A percentile compares a stretch with the other conserved stretches of the same genome.
phyloP scores from a whole-genome alignment of 2,329 filamentous ascomycete genomes.

The Fusarium odoratissimum region DNA sequence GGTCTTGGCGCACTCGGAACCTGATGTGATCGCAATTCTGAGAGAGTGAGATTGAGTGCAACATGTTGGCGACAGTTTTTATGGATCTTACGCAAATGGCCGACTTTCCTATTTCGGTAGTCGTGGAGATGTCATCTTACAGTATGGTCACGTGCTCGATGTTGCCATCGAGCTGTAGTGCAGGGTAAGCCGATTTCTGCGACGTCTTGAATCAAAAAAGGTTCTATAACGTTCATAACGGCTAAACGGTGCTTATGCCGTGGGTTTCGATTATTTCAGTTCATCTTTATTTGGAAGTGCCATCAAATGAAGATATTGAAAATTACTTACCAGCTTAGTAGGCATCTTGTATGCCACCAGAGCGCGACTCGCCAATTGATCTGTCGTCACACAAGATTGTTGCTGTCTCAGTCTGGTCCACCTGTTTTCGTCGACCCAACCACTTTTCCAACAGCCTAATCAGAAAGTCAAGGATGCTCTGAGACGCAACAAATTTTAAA shows the following conservation, averaged over 20 bases:
- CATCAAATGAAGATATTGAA: not conserved
- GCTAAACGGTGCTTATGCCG: not conserved
- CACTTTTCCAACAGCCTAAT: not conserved
- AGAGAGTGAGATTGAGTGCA: not conserved
- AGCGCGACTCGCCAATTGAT: not conserved
- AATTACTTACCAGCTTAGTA: not conserved
- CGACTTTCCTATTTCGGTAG: conserved; percentile 22
- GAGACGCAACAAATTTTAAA: not conserved
- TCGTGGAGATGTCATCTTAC: not conserved
- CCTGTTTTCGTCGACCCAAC: not conserved
- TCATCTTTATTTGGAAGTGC: not conserved
- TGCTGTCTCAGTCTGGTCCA: not conserved
- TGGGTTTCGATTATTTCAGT: not conserved
- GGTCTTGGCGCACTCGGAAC: not conserved
- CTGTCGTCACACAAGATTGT: not conserved
- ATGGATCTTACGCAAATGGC: conserved; percentile 17
- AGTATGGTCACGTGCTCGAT: not conserved
- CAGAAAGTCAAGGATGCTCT: not conserved
- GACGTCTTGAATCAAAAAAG: not conserved
- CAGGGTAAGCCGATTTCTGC: conserved; percentile 14
- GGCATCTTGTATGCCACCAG: not conserved
- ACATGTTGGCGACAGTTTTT: conserved; percentile 20
- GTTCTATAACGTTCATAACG: not conserved
- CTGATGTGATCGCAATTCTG: not conserved
- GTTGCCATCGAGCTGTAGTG: not conserved